Base-by-base conservation (phyloP, 305 asterid species). In the Fraxinus baroniana region DNA sequence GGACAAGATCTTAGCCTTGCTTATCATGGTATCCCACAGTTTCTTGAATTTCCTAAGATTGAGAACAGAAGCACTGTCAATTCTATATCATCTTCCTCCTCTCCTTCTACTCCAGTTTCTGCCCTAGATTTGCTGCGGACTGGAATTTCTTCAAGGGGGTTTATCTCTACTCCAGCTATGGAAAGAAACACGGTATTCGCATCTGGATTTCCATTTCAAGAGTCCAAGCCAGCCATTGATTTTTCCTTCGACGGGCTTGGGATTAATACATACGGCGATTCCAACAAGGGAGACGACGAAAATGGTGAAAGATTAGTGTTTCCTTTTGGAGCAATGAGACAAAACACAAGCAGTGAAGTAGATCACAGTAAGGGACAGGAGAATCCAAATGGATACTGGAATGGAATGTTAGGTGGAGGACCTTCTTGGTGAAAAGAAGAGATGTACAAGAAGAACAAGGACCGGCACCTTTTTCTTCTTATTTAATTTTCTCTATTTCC, bases 341-440 rank as follows among this genome's bases (percentile, higher is more conserved):
- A 83, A 76, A 62, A 82, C 75, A 49, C 90, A n/a, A 77, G 64
- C 72, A 76, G 76, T 74, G 84, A 84, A 76, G 85, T 6, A 2
- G 87, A 81, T 85, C 87, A 85, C 73, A 87, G 85, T 20, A 89
- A 86, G 79, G 94, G 89, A 15, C 89, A 85, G 7, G 86, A 88
- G 85, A 86, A 83, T 87, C 72, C 92, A 68, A 90, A 87, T 87
- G 95, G 97, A 80, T 91, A 82, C 44, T 92, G 95, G 97, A 92
- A 83, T 83, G 95, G 94, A 77, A 88, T 92, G 90, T 81, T 92
- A 79, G 92, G 95, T 79, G 92, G 95, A 78, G 93, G 87, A 49
- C 17, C 74, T 68, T 84, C 91, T 49, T 93, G 94, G 93, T 90
- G 83, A 87, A 78, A 66, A 82, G 26, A 22, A 57, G 74, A 62